These are phyloP conservation scores for Fusarium buxicola DNA, from an alignment of 2,329 filamentous ascomycete genomes.

Conservation along the genomic window DNA sequence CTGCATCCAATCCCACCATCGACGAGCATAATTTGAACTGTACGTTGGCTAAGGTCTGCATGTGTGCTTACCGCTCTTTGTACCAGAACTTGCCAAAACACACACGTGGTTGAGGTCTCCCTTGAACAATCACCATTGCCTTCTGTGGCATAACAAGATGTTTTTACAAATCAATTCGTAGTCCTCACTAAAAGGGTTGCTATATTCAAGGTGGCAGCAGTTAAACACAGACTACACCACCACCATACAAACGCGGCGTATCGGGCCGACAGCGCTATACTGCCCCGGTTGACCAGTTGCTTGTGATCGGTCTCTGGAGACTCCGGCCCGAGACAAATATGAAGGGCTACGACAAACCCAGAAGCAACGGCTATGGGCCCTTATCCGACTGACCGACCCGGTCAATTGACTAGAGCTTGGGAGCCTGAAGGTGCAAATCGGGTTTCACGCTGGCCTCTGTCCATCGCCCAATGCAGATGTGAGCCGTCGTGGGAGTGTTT, in stretches of 20 bases:
- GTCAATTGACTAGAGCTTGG: background rate
- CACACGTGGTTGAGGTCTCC: no score
- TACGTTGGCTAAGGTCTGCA: no score
- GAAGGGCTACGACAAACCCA: background rate
- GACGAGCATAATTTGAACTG: no score
- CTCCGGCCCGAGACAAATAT: background rate
- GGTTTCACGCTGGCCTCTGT: background rate
- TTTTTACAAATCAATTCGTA: background rate
- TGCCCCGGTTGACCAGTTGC: background rate
- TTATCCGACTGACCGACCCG: background rate
- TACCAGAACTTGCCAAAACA: no score
- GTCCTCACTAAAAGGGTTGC: background rate
- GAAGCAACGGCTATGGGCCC: background rate
- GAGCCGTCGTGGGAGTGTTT: background rate
- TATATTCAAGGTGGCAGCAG: background rate
- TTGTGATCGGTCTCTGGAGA: background rate
- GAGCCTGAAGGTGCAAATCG: background rate
- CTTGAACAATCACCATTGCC: no score
- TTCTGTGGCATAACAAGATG: background rate
- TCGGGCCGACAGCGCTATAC: background rate
- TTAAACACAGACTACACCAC: background rate
- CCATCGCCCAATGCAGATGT: background rate
- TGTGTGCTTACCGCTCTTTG: no score
- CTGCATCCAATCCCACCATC: background rate
- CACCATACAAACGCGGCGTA: background rate